Evolutionary conservation across 768 basidiomycete genomes (phyloP).

Genomic region (Crassisporium funariophilum): DNA sequence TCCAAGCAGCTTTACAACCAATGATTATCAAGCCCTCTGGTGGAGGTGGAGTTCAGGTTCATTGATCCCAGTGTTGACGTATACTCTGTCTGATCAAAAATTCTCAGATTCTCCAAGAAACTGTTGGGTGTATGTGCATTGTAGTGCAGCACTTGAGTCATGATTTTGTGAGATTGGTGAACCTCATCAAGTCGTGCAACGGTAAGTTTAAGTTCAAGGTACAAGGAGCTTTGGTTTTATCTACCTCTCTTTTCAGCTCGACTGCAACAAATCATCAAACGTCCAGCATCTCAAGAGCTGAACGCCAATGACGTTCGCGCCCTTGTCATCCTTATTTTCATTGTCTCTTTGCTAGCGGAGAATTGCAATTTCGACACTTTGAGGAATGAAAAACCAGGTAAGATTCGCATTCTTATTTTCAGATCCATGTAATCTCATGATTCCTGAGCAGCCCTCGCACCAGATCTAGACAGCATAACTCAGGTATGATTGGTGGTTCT

Average conservation of each 20-base stretch:
- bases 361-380: constrained; percentile 87
- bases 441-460: constrained; percentile 45
- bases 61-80: background rate
- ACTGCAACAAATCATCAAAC: constrained; percentile 57
- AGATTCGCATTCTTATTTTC: constrained; percentile 20
- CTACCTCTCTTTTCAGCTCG: constrained; percentile 45
- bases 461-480: constrained; percentile 61
- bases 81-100: background rate
- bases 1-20: constrained; percentile 79
- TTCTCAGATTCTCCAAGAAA: constrained; percentile 80
- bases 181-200: constrained; percentile 84
- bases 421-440: background rate
- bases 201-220: constrained; percentile 41
- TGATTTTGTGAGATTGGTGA: constrained; percentile 77
- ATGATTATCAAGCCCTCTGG: constrained; percentile 89
- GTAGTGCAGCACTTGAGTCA: constrained; percentile 85
- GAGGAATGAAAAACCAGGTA: constrained; percentile 61
- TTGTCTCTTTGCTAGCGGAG: constrained; percentile 84
- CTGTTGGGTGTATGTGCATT: constrained; percentile 88
- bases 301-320: constrained; percentile 51
- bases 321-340: constrained; percentile 75
- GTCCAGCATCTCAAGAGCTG: constrained; percentile 42
- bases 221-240: constrained; percentile 1
- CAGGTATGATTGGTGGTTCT: constrained; percentile 36
- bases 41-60: constrained; percentile 47